These are phyloP conservation scores for Prunus persica DNA, from an alignment of 306 rosid species.

Conservation along the genomic window Prunus_persica_NCBIv2 NC_034014.1:6465001-6465500, in stretches of 20 bases:
- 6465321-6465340: constrained; percentile 87
- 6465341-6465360: constrained; percentile 99
- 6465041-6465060: constrained; percentile 85
- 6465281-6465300: constrained; percentile 83
- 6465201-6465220: constrained; percentile 87
- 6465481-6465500: constrained; percentile 90
- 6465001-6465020: constrained; percentile 72
- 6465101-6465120: constrained; percentile 83
- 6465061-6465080: constrained; percentile 85
- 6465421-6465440: constrained; percentile 96
- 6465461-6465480: constrained; percentile 90
- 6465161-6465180: constrained; percentile 55
- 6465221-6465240: constrained; percentile 83
- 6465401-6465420: constrained; percentile 97
- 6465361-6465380: constrained; percentile 96
- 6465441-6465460: constrained; percentile 98
- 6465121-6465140: constrained; percentile 83
- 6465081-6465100: constrained; percentile 91
- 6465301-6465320: constrained; percentile 80
- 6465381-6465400: constrained; percentile 95
- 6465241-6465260: constrained; percentile 94
- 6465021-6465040: constrained; percentile 74
- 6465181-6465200: constrained; percentile 63
- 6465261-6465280: constrained; percentile 76
- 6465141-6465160: constrained; percentile 68